phyloP scores from a whole-genome alignment of 169 alveolate species.

The Eimeria tenella region DNA sequence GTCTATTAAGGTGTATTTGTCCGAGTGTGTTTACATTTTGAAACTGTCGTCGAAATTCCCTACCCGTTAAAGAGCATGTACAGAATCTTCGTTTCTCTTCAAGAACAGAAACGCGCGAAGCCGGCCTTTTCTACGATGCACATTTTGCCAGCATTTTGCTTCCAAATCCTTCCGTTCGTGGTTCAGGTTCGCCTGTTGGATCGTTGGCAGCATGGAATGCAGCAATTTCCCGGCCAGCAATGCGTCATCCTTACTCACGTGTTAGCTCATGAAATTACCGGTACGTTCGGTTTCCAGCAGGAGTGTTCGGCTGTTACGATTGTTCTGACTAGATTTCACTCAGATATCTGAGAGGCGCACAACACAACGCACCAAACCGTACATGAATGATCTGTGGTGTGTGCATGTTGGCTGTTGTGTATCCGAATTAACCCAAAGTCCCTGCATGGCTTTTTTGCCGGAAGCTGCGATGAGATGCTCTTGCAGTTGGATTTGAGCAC shows the following conservation, averaged over 20 bases:
- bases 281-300: not conserved
- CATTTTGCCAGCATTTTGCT: not conserved
- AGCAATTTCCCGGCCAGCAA: conserved; percentile 75
- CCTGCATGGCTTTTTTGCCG: not conserved
- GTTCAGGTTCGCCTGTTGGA: conserved; percentile 69
- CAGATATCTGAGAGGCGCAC: too few species aligned
- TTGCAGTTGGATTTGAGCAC: conserved; percentile 78
- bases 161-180: not conserved
- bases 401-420: not conserved
- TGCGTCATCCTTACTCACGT: conserved; percentile 74
- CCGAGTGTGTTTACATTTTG: too few species aligned
- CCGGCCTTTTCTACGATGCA: not conserved
- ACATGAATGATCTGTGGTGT: not conserved
- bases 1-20: too few species aligned
- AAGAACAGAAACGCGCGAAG: not conserved
- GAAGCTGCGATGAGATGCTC: not conserved
- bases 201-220: conserved; percentile 71
- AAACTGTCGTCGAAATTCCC: too few species aligned
- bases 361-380: not conserved
- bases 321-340: too few species aligned
- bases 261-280: conserved; percentile 78
- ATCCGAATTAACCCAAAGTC: not conserved
- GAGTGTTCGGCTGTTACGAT: too few species aligned
- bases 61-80: too few species aligned
- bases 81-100: too few species aligned